phyloP scores from a whole-genome alignment of 768 basidiomycete species.

The Russula sp. region DNA sequence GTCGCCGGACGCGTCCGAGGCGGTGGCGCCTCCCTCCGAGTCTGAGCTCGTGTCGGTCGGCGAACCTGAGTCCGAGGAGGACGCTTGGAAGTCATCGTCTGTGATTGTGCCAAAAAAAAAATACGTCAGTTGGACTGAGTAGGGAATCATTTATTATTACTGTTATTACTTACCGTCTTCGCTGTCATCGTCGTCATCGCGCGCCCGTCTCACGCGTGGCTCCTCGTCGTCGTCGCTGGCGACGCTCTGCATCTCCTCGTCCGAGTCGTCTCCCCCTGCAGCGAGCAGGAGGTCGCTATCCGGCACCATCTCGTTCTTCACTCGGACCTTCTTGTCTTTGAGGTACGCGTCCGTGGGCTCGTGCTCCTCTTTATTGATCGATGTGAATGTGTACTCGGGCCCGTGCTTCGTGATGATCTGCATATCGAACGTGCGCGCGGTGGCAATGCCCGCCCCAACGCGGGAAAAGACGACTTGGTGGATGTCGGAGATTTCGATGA shows the following conservation, averaged over 20 bases:
- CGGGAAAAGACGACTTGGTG: slow-evolving; percentile 90
- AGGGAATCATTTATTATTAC: too few relatives aligned
- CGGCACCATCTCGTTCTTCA: slow-evolving; percentile 94
- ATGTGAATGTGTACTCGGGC: slow-evolving; percentile 84
- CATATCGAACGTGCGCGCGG: slow-evolving; percentile 91
- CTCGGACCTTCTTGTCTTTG: slow-evolving; percentile 82
- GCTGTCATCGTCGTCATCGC: slow-evolving; percentile 71
- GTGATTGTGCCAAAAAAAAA: not conserved
- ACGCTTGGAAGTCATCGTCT: slow-evolving; percentile 92
- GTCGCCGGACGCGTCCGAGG: slow-evolving; percentile 82
- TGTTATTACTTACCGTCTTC: slow-evolving; percentile 49
- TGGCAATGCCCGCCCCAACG: slow-evolving; percentile 80
- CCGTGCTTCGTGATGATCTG: slow-evolving; percentile 82
- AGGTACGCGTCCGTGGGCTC: slow-evolving; percentile 80
- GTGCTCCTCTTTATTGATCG: slow-evolving; percentile 94
- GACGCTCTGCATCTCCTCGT: slow-evolving; percentile 80
- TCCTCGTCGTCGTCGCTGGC: slow-evolving; percentile 62
- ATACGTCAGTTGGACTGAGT: slow-evolving; percentile 2
- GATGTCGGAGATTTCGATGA: slow-evolving; percentile 86
- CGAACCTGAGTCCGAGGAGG: slow-evolving; percentile 82
- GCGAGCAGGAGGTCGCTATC: slow-evolving; percentile 75
- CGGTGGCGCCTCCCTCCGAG: slow-evolving; percentile 59
- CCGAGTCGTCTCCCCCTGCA: slow-evolving; percentile 63
- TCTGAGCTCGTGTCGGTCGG: slow-evolving; percentile 68
- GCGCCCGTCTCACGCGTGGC: slow-evolving; percentile 40